Conservation (phyloP, 345 rosid genomes). For the Citropsis articulata region DNA sequence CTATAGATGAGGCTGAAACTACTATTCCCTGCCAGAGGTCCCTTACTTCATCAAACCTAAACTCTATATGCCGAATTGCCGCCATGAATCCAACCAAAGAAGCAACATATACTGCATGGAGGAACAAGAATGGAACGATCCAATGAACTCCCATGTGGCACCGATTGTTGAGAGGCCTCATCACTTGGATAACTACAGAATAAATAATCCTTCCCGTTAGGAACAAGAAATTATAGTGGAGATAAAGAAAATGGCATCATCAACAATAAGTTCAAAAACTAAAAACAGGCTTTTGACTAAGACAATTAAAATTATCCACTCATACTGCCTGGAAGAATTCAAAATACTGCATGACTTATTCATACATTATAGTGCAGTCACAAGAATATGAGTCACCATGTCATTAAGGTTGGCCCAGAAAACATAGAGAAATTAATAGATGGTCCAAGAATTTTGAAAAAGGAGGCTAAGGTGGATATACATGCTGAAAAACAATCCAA, state of each 20-base stretch:
- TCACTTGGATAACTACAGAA: conserved; percentile 56
- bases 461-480: not conserved
- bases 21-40: conserved; percentile 85
- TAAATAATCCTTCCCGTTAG: conserved; percentile 25
- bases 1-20: conserved; percentile 58
- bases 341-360: not conserved
- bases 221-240: not conserved
- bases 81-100: conserved; percentile 56
- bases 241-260: not conserved
- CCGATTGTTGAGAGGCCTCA: conserved; percentile 49
- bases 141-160: conserved; percentile 65
- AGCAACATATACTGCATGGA: conserved; percentile 58
- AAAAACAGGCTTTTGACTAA: not conserved
- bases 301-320: not conserved
- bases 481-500: not conserved
- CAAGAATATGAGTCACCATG: not conserved
- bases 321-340: not conserved
- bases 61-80: conserved; percentile 74
- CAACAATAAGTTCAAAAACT: not conserved
- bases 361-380: not conserved
- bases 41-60: conserved; percentile 79
- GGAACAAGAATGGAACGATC: conserved; percentile 51
- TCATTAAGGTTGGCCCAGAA: not conserved
- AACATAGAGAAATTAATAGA: not conserved
- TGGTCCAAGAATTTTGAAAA: not conserved